Conservation (phyloP, 2,329 filamentous ascomycete genomes). For the Furcasterigmium sp. region DNA sequence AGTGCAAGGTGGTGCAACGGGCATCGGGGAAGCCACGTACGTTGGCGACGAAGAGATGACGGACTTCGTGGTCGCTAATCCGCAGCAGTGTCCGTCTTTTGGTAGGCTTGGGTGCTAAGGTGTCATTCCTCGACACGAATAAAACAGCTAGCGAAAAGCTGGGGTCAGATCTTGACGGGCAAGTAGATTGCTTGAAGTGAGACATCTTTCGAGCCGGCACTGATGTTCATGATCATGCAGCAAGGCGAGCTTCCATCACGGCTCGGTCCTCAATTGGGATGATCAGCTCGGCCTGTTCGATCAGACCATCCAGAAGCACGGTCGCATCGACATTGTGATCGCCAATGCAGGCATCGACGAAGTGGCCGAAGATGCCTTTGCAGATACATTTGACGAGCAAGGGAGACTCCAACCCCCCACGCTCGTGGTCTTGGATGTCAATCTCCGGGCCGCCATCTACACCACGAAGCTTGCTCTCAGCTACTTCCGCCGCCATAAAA, state of each 20-base stretch:
- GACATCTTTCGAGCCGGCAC: too few species aligned
- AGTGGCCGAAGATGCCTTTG: background rate
- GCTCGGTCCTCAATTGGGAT: background rate
- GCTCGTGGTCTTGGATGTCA: conserved; percentile 29
- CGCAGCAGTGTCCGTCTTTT: background rate
- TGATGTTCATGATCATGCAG: too few species aligned
- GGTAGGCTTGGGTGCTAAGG: background rate
- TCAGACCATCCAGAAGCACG: background rate
- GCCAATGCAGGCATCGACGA: conserved; percentile 39
- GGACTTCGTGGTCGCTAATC: too few species aligned
- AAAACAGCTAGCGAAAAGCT: background rate
- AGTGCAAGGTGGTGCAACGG: background rate
- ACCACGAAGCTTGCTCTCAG: conserved; percentile 40
- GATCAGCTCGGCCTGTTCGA: background rate
- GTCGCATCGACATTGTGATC: conserved; percentile 36
- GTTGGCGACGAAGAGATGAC: too few species aligned
- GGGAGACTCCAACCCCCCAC: background rate
- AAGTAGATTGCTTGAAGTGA: too few species aligned
- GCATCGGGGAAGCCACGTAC: background rate
- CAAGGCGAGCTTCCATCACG: background rate
- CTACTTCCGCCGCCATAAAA: conserved; percentile 28
- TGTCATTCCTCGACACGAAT: background rate
- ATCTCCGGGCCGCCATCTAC: conserved; percentile 35
- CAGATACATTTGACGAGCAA: background rate
- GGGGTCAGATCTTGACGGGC: background rate